Conservation (phyloP, 1,284 basidiomycete species). For the Inonotus obliquus region DNA sequence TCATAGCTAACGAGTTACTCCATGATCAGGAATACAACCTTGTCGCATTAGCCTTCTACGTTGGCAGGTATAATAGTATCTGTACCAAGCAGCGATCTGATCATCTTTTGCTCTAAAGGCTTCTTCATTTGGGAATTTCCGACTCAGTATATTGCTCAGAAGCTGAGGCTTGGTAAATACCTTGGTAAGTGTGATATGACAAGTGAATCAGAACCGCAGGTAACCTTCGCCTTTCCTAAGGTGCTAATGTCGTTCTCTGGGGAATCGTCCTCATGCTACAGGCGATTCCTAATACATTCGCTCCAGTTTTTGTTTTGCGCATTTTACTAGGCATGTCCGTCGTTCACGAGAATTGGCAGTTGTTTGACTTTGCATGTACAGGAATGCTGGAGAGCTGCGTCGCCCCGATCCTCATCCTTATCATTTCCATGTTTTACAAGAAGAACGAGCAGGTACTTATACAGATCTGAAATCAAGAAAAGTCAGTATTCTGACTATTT, state of each 20-base stretch:
- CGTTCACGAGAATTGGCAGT: not conserved
- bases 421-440: conserved; percentile 67
- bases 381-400: conserved; percentile 67
- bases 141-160: conserved; percentile 62
- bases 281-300: conserved; percentile 50
- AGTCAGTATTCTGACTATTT: not conserved
- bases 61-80: conserved; percentile 33
- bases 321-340: conserved; percentile 47
- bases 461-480: not conserved
- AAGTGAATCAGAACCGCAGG: not conserved
- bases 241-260: conserved; percentile 59
- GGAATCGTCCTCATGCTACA: conserved; percentile 59
- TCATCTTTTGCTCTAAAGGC: conserved; percentile 31
- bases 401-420: conserved; percentile 56
- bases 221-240: conserved; percentile 26
- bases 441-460: conserved; percentile 55
- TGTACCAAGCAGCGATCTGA: not conserved
- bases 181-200: conserved; percentile 36
- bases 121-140: conserved; percentile 64
- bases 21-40: conserved; percentile 50
- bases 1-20: not conserved
- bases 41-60: conserved; percentile 62
- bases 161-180: conserved; percentile 55
- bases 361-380: conserved; percentile 20
- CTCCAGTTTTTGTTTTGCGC: conserved; percentile 56